phyloP scores from a whole-genome alignment of 2,329 filamentous ascomycete genomes.

The Aspergillus ochraceoroseus region DNA sequence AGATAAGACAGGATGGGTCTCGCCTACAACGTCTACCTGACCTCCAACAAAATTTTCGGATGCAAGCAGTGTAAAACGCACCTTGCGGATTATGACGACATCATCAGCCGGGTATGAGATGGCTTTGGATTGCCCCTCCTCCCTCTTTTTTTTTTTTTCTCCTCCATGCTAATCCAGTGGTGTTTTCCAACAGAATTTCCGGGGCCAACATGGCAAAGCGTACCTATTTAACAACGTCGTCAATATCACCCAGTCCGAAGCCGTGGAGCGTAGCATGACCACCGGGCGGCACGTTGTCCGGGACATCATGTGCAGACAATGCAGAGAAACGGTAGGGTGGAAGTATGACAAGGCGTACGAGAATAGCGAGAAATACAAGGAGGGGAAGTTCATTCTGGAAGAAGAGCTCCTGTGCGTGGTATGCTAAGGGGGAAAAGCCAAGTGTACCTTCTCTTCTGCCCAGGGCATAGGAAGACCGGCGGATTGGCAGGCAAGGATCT shows the following conservation, averaged over 20 bases:
- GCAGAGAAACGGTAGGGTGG: constrained; percentile 91
- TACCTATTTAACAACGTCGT: constrained; percentile 94
- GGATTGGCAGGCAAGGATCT: constrained; percentile 1
- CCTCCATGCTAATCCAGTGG: constrained; percentile 8
- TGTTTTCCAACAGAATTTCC: constrained; percentile 72
- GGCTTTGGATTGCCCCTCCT: no score
- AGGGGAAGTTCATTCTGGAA: constrained; percentile 96
- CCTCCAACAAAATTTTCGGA: constrained; percentile 79
- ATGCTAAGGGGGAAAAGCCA: constrained; percentile 42
- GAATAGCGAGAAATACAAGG: constrained; percentile 91
- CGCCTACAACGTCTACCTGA: constrained; percentile 85
- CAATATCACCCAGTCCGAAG: constrained; percentile 74
- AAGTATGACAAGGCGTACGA: constrained; percentile 99
- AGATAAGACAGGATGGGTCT: constrained; percentile 64
- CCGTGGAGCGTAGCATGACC: constrained; percentile 96
- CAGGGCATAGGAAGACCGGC: constrained; percentile 3
- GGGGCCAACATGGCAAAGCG: constrained; percentile 95
- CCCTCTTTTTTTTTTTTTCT: no score
- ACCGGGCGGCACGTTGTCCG: constrained; percentile 91
- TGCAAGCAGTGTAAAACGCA: constrained; percentile 96
- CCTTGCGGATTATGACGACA: constrained; percentile 89
- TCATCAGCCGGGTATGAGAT: constrained; percentile 86
- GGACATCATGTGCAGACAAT: constrained; percentile 87
- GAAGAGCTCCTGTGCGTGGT: constrained; percentile 83
- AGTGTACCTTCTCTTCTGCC: neutral